These are phyloP conservation scores for Climacium dendroides DNA, from an alignment of 225 moss, liverwort and hornwort genomes.

Conservation along the genomic window DNA sequence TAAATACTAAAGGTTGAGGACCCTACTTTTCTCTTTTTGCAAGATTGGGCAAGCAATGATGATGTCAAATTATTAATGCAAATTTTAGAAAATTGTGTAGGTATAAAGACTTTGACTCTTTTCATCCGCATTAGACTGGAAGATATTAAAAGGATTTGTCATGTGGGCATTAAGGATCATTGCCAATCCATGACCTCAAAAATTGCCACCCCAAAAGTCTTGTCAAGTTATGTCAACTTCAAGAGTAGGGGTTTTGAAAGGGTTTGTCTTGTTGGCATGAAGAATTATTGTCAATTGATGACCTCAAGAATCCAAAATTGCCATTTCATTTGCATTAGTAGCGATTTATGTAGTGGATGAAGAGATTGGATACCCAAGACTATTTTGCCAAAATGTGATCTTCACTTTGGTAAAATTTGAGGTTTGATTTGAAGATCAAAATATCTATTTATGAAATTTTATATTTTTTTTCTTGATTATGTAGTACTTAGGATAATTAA, in stretches of 20 bases:
- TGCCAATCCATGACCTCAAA: not conserved
- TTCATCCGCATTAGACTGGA: too few relatives aligned
- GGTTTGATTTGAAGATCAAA: not conserved
- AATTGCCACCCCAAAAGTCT: not conserved
- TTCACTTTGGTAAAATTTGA: not conserved
- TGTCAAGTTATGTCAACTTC: not conserved
- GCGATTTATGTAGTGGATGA: not conserved
- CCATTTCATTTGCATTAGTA: not conserved
- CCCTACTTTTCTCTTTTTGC: not conserved
- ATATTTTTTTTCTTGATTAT: fast-evolving
- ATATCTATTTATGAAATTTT: not conserved
- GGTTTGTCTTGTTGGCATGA: not conserved
- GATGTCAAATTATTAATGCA: not conserved
- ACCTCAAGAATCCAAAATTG: not conserved
- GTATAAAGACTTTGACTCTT: not conserved
- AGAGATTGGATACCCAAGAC: fast-evolving
- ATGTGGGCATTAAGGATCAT: fast-evolving
- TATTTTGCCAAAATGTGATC: not conserved
- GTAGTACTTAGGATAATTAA: too few relatives aligned
- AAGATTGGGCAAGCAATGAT: not conserved
- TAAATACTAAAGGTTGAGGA: fast-evolving
- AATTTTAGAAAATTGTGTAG: not conserved
- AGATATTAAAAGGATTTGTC: not conserved
- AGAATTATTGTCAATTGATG: not conserved
- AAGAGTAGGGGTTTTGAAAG: not conserved